Base-by-base conservation (phyloP, 306 rosid species). In the Oxytropis ochrocephala region DNA sequence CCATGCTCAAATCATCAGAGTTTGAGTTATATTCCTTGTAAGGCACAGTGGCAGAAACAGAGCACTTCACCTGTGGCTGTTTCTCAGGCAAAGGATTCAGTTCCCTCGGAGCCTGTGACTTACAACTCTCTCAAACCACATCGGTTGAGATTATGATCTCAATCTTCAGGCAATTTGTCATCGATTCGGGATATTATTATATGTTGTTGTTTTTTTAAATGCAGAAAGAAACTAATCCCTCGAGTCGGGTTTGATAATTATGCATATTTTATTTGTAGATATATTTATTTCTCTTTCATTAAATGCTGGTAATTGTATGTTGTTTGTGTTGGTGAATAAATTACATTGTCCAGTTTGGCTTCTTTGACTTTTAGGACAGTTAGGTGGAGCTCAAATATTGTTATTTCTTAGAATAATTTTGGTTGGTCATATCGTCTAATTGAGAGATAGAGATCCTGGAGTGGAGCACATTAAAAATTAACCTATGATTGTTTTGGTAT, bases 11-110 rank as follows among this genome's bases (percentile, higher is more conserved):
- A 79, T 29, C 74, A 21, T 6, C 42, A 12, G 57, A 49, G 21
- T 9, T 7, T 84, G 32, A 38, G 13, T 5, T 29, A 56, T 13
- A 16, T 87, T 11, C 95, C 96, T 49, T 90, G 98, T 39, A 46
- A 43, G 29, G 41, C 58, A 1, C 4, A 64, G 24, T 75, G 73
- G 65, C 7, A 50, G 44, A 19, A 18, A 10, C 27, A 50, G 21
- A 60, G 18, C 30, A 8, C 11, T 4, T 13, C 56, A 42, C 19
- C 63, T 13, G 33, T 61, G n/a, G 4, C 66, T 36, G 44, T 0
- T 19, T 19, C 71, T 4, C 10, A 52, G 2, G 17, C 57, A 4
- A 19, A 2, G 74, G 16, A 1, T 48, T 17, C 64, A 42, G 73
- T 2, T 24, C 29, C 87, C 0, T 7, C 81, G 1, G 12, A 47